A percentile compares a stretch with the other conserved stretches of the same genome.
phyloP scores from a whole-genome alignment of 768 basidiomycete species.

The Leucogyrophana mollusca region DNA sequence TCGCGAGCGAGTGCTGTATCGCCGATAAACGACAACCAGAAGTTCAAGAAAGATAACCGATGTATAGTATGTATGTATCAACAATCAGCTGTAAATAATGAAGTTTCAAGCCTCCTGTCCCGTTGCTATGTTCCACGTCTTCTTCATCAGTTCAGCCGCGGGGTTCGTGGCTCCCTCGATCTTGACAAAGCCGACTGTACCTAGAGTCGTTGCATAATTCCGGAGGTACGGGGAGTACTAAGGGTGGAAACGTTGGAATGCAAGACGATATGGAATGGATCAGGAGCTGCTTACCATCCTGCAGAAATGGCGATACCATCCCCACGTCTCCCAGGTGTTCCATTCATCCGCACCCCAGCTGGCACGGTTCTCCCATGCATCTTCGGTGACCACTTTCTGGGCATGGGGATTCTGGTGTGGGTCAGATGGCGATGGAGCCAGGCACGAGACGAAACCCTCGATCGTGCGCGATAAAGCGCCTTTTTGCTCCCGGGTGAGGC shows the following conservation, averaged over 20 bases:
- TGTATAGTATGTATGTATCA: neutral
- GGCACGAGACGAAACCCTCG: conserved; percentile 69
- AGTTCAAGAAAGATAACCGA: neutral
- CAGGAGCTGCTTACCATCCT: conserved; percentile 54
- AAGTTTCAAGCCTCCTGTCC: conserved; percentile 47
- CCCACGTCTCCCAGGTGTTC: conserved; percentile 86
- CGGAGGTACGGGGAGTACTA: conserved; percentile 82
- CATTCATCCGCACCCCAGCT: conserved; percentile 75
- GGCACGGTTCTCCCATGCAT: conserved; percentile 68
- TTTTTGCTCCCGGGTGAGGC: conserved; percentile 75
- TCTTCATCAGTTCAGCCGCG: conserved; percentile 56
- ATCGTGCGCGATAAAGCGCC: conserved; percentile 68
- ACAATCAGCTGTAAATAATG: neutral
- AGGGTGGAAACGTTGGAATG: neutral
- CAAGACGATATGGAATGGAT: neutral
- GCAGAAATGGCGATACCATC: conserved; percentile 90
- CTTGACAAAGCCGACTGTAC: conserved; percentile 64
- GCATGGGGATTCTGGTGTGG: conserved; percentile 49
- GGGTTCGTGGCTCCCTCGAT: conserved; percentile 59
- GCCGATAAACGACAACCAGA: too few relatives aligned
- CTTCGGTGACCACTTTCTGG: conserved; percentile 57
- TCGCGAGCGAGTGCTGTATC: too few relatives aligned
- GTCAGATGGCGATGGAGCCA: conserved; percentile 45
- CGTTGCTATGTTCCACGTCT: conserved; percentile 69
- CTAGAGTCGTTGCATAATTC: conserved; percentile 69